Base-by-base conservation (phyloP, 129 eudicot genomes). In the Arctium lappa region DNA sequence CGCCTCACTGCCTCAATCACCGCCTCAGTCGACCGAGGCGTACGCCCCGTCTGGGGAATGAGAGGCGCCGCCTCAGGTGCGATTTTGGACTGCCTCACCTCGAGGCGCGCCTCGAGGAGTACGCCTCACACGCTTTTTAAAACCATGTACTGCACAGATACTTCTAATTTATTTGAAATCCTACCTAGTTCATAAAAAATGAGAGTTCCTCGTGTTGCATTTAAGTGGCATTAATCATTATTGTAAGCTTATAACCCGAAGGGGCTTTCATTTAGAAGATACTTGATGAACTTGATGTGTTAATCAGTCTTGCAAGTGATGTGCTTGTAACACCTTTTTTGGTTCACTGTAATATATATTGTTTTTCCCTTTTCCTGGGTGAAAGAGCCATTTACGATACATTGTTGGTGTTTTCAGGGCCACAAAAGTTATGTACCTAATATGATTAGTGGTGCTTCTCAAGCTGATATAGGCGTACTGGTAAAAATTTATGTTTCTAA, bases 371-470 rank as follows among this genome's bases (percentile, higher is more conserved):
- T 60, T n/a, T 16, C n/a, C 13, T 60, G 29, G 29, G 29, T 1
- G 68, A 60, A 60, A 60, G 6, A 16, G 29, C 29, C 22, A 60
- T 60, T 60, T 60, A 60, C 29, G 8, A 60, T 60, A 16, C 29
- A 60, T 60, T 60, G 2, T 60, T 60, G 68, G 29, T 60, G 22
- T 60, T 62, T 70, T 46, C 92, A 92, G 99, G 99, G 99, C 50
- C 99, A 95, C 86, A 95, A 95, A 90, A 95, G 97, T 73, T 95
- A 95, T 86, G 97, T 95, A 22, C 99, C 99, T 0, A 95, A 95
- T 83, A 95, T 95, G 99, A 95, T 95, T 70, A 92, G 97, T 68
- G 99, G 99, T 73, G 99, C 99, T 80, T 91, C 99, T 69, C 99
- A 95, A 85, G 98, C 98, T 81, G 98, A 94, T 78, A 90, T 92